phyloP scores from a whole-genome alignment of 2,329 filamentous ascomycete genomes.

The Hawksworthiomyces lignivorus region DNA sequence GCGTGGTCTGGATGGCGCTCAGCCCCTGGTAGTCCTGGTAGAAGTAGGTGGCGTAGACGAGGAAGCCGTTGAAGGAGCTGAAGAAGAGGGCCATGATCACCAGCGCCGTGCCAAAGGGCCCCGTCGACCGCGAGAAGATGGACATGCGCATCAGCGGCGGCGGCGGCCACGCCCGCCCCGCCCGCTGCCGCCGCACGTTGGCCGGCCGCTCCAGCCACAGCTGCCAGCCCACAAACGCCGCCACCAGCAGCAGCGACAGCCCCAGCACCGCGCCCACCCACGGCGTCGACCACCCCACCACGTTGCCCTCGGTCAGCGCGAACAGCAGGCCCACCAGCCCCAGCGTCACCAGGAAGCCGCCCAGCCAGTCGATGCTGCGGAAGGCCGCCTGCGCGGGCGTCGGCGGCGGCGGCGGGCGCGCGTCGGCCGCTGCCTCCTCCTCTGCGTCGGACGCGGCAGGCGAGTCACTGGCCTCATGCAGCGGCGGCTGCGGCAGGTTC shows the following conservation, averaged over 20 bases:
- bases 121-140: slow-evolving; percentile 45
- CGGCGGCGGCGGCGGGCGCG: slow-evolving; percentile 27
- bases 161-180: slow-evolving; percentile 18
- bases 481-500: slow-evolving; percentile 1
- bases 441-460: neutral
- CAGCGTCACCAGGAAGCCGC: slow-evolving; percentile 53
- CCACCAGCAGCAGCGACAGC: slow-evolving; percentile 47
- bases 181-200: slow-evolving; percentile 20
- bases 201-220: slow-evolving; percentile 47
- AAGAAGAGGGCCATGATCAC: slow-evolving; percentile 60
- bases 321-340: slow-evolving; percentile 58
- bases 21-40: slow-evolving; percentile 61
- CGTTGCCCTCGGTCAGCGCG: slow-evolving; percentile 60
- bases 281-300: slow-evolving; percentile 57
- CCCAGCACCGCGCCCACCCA: slow-evolving; percentile 56
- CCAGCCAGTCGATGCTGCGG: slow-evolving; percentile 54
- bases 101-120: slow-evolving; percentile 55
- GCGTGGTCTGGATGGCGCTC: slow-evolving; percentile 55
- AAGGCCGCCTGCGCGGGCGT: slow-evolving; percentile 17
- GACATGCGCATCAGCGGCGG: slow-evolving; percentile 60
- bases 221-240: slow-evolving; percentile 54
- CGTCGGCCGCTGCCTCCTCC: neutral
- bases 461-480: no score
- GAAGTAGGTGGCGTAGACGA: slow-evolving; percentile 62
- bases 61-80: slow-evolving; percentile 58